Base-by-base conservation (phyloP, 1,284 basidiomycete genomes). In the Phlebopus sp. region DNA sequence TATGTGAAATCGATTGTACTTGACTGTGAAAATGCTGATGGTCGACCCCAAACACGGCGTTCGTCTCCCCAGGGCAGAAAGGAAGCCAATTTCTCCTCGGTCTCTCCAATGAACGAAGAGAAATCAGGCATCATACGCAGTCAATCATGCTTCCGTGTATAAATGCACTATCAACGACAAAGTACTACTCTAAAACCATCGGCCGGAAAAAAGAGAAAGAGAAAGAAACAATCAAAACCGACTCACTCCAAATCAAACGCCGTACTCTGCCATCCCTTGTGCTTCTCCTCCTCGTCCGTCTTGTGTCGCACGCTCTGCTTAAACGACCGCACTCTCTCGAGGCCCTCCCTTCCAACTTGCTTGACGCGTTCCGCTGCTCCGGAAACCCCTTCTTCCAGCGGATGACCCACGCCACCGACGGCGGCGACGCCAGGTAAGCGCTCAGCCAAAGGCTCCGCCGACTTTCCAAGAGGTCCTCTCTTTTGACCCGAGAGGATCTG, bases 401-500 rank as follows among this genome's bases (percentile, higher is more conserved):
- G 23, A 5, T 34, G 37, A 4, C 43, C 15, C 2, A 37, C 6
- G 7, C 57, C 64, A 9, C n/a, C n/a, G n/a, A n/a, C n/a, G n/a
- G n/a, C n/a, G n/a, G n/a, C n/a, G n/a, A 61, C 52, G 5, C 64
- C 62, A 1, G 15, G 57, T 55, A 49, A 42, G 34, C 66, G 63
- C 47, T 74, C 68, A 21, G 54, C 59, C 18, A 84, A 37, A 2
- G 72, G 68, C 58, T 79, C 74, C 3, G 78, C 73, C 13, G 72
- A 70, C 2, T 70, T 80, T 1, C 78, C 84, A 41, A 78, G 59
- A 1, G 84, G 84, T 0, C 84, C 85, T 2, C 68, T 72, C 70
- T 86, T 84, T 52, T 81, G 74, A 0, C 81, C 80, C 18, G 74
- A 63, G 29, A 87, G 62, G 32, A 87, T 76, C 69, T 87, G 84